Evolutionary conservation across 345 rosid genomes (phyloP), one percentile per base, ranked within the genome.

Genomic region (Crucihimalaya himalaica): DNA sequence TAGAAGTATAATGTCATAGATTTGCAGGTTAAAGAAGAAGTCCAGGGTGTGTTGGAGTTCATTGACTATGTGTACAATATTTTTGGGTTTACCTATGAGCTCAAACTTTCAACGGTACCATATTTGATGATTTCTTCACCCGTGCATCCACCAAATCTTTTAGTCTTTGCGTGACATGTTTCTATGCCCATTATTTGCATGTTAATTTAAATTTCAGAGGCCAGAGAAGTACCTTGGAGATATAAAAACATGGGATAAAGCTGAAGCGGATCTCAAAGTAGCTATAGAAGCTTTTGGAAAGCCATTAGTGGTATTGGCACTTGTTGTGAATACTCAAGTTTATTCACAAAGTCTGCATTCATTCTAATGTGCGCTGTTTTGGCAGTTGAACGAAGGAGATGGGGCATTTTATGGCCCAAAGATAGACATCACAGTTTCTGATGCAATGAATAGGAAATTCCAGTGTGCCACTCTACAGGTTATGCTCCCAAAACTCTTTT

Each of bases 381-480:
- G 71, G 63, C 89, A 96, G 99, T 74, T 89, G 55, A 78, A 92
- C 72, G 96, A 89, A 80, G 99, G 90, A 37, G 98, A 95, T 80
- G 98, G 99, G 31, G 99, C 99, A 66, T 95, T 95, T 73, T 95
- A 95, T 78, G 99, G 99, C 55, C 99, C 99, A 6, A 95, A 95
- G 83, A 95, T 95, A 75, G 99, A 95, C 74, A 95, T 92, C 59
- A 92, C 97, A 54, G 98, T 96, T 40, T 95, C 97, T 63, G 98
- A 92, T 83, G 98, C 97, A 35, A 67, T 92, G 83, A 92, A 90
- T 27, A 86, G 99, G 79, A 95, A 90, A 78, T 86, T 88, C 68
- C 99, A 95, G 80, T 95, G 99, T 73, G 98, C 98, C 32, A 95
- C 98, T 31, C 79, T 95, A 56, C 99, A 95, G 97, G 99, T 95